Percentiles rank a stretch among this genome's conserved stretches.
Evolutionary conservation across 2,329 filamentous ascomycete species (phyloP).

Genomic region (Sporothrix pseudoabietina): DNA sequence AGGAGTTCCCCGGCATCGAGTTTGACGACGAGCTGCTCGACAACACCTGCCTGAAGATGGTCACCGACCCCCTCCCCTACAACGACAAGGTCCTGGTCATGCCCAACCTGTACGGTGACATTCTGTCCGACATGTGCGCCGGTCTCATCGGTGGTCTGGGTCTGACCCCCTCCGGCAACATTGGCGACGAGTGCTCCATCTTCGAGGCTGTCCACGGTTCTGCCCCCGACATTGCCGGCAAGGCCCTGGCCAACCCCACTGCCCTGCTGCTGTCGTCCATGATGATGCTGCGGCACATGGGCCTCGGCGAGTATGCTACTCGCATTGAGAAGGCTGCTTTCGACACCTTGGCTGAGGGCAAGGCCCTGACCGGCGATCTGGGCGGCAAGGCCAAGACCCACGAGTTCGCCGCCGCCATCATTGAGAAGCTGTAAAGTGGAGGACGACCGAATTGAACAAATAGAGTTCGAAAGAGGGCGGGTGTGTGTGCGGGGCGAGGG

Average conservation of each 20-base stretch:
- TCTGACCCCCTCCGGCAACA: conserved; percentile 96
- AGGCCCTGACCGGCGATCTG: conserved; percentile 92
- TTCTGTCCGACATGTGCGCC: conserved; percentile 99
- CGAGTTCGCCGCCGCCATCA: conserved; percentile 93
- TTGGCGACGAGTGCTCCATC: conserved; percentile 98
- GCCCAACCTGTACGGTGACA: conserved; percentile 99
- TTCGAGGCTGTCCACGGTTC: conserved; percentile 95
- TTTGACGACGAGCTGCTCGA: conserved; percentile 98
- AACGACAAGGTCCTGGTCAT: conserved; percentile 98
- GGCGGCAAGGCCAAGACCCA: conserved; percentile 94
- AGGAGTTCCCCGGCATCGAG: conserved; percentile 94
- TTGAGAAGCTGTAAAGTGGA: conserved; percentile 60
- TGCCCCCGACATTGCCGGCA: conserved; percentile 67
- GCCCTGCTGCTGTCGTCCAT: conserved; percentile 92
- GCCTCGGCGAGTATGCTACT: conserved; percentile 77
- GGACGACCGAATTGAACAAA: neutral
- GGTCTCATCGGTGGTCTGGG: conserved; percentile 97
- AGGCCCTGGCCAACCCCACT: conserved; percentile 95
- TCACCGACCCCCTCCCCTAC: conserved; percentile 92
- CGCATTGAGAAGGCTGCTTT: conserved; percentile 95
- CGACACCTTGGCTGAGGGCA: conserved; percentile 92
- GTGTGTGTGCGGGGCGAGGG: neutral
- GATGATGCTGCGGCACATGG: conserved; percentile 99
- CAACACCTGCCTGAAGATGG: conserved; percentile 99
- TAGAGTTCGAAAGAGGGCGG: neutral